A percentile compares a stretch with the other conserved stretches of the same genome.
Conservation (phyloP, 768 basidiomycete species). For the Tephrocybe sp. region DNA sequence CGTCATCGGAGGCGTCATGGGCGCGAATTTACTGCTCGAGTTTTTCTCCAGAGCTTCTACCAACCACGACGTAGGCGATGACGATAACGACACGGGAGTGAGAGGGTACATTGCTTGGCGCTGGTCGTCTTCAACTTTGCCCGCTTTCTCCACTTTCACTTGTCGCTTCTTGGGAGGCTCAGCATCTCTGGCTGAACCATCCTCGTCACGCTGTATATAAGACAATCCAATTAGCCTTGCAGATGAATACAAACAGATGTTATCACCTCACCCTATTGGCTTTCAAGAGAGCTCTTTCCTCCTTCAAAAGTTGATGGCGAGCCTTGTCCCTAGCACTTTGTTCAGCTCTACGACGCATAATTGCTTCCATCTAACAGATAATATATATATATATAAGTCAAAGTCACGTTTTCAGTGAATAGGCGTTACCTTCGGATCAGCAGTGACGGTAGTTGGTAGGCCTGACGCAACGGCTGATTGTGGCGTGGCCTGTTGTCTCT, state of each 20-base stretch:
- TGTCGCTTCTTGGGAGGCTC: not conserved
- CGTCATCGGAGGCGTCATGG: constrained; percentile 18
- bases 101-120: constrained; percentile 11
- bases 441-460: not conserved
- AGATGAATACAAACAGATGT: not conserved
- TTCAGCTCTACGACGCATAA: constrained; percentile 28
- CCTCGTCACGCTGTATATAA: no score
- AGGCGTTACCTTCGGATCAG: constrained; percentile 12
- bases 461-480: not conserved
- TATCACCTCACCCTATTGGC: not conserved
- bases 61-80: constrained; percentile 17
- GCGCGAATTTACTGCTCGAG: not conserved
- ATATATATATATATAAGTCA: not conserved
- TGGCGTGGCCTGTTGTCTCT: constrained; percentile 2
- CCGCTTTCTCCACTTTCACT: not conserved
- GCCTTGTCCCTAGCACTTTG: constrained; percentile 38
- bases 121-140: not conserved
- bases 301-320: constrained; percentile 23
- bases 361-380: constrained; percentile 19
- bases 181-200: not conserved
- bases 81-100: constrained; percentile 21
- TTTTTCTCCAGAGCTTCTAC: constrained; percentile 2
- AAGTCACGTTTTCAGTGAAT: not conserved
- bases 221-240: no score
- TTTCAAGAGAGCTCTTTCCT: constrained; percentile 23